Base-by-base conservation (phyloP, 108 stramenopile genomes). In the Conticribra guillardii region DNA sequence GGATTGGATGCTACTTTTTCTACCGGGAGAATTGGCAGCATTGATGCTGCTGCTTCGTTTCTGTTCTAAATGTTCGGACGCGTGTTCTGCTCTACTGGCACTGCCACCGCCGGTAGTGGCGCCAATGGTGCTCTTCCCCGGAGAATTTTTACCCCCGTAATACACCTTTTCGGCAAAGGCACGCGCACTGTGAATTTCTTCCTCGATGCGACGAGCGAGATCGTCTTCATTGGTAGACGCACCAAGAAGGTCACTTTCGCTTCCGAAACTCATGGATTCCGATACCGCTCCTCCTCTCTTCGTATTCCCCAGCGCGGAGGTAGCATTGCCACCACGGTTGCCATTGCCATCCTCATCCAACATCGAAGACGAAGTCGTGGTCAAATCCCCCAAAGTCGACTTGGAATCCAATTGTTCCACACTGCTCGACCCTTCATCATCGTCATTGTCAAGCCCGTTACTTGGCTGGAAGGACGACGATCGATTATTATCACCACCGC, bases 81-180 rank as follows among this genome's bases (percentile, higher is more conserved):
- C 44, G 11, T 15, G 44, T 44, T 11, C 8, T 44, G 55, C 11
- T 31, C 14, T 60, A 16, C 37, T 60, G 2, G 17, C 46, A 18
- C 19, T 54, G 56, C 16, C 29, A 30, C 17, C 26, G 54, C 26
- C 26, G 26, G 9, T n/a, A n/a, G n/a, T n/a, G n/a, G n/a, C n/a
- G n/a, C n/a, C n/a, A n/a, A n/a, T n/a, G n/a, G n/a, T n/a, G n/a
- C n/a, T n/a, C n/a, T n/a, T n/a, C n/a, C n/a, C n/a, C 16, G 60
- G 22, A 45, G 60, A 44, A 46, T n/a, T 26, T 15, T n/a, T 29
- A 3, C 47, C 48, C n/a, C 68, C 55, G 45, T 63, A 61, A 58
- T 77, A 77, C 18, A 57, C 68, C 26, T 62, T 61, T 59, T 77
- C 68, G 17, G 76, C 68, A 63, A 69, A 68, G 16, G 67, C 67